These are phyloP conservation scores for Chloranthus sessilifolius DNA, from an alignment of 164 flowering plant genomes.

Conservation along the genomic window DNA sequence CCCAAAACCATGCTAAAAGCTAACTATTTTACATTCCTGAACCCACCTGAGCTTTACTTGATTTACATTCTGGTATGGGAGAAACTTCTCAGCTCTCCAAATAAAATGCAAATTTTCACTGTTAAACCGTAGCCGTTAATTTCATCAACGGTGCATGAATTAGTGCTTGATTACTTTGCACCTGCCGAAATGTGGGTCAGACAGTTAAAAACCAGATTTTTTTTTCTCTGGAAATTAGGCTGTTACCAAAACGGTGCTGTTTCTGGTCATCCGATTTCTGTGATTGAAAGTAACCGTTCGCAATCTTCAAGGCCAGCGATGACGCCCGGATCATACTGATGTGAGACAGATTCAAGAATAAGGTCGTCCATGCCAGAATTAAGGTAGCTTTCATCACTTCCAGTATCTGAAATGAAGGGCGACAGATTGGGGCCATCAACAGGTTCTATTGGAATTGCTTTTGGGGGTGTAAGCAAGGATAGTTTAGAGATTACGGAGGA, in stretches of 20 bases:
- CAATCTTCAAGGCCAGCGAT: conserved; percentile 47
- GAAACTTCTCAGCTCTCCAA: not conserved
- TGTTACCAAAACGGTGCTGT: not conserved
- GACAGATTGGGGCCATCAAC: conserved; percentile 15
- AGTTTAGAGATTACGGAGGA: conserved; percentile 16
- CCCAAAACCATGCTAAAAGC: not conserved
- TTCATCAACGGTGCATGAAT: not conserved
- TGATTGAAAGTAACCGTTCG: conserved; percentile 25
- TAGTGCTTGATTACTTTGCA: too few species aligned
- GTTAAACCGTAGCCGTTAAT: not conserved
- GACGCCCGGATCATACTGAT: conserved; percentile 30
- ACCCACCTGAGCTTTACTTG: not conserved
- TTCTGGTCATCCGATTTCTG: conserved; percentile 39
- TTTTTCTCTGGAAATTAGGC: not conserved
- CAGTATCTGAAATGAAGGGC: conserved; percentile 3
- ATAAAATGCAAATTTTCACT: not conserved
- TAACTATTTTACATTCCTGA: not conserved
- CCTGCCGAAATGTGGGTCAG: too few species aligned
- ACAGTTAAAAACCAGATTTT: too few species aligned
- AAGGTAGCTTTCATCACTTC: conserved; percentile 6
- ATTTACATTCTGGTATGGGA: too few species aligned
- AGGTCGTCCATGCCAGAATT: conserved; percentile 10
- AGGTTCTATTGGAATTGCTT: conserved; percentile 15
- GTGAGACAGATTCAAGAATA: conserved; percentile 20
- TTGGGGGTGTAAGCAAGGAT: conserved; percentile 10